These are phyloP conservation scores for Solanum arcanum DNA, from an alignment of 257 asterid genomes.

Conservation along the genomic window DNA sequence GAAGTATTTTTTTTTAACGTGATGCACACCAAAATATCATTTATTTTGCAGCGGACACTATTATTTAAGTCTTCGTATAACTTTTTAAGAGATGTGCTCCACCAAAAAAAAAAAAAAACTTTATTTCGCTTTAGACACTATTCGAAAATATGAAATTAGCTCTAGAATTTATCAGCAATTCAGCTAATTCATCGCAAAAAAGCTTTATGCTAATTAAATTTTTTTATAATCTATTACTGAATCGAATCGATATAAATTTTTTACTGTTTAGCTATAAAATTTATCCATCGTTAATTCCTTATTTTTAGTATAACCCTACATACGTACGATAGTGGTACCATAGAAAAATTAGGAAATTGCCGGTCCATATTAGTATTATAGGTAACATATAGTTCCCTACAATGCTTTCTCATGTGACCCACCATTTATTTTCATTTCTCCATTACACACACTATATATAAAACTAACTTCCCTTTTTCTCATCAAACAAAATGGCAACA, in stretches of 20 bases:
- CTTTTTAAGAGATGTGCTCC: background rate
- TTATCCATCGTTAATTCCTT: rapidly evolving
- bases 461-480: background rate
- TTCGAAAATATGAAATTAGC: too few relatives aligned
- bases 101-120: background rate
- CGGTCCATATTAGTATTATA: slow-evolving; percentile 21
- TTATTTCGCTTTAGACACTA: background rate
- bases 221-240: too few relatives aligned
- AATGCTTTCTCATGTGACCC: slow-evolving; percentile 35
- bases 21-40: background rate
- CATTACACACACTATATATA: slow-evolving; percentile 18
- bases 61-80: background rate
- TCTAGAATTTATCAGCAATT: too few relatives aligned
- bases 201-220: too few relatives aligned
- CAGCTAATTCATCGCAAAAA: too few relatives aligned
- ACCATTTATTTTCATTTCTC: slow-evolving; percentile 31
- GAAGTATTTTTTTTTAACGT: background rate
- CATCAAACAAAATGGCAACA: slow-evolving; percentile 2
- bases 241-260: too few relatives aligned
- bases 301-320: background rate
- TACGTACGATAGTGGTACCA: slow-evolving; percentile 16
- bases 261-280: too few relatives aligned
- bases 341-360: slow-evolving; percentile 29
- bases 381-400: slow-evolving; percentile 56
- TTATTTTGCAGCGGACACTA: background rate